Conservation (phyloP, 1,284 basidiomycete species). For the Trichosporon inkin region DNA sequence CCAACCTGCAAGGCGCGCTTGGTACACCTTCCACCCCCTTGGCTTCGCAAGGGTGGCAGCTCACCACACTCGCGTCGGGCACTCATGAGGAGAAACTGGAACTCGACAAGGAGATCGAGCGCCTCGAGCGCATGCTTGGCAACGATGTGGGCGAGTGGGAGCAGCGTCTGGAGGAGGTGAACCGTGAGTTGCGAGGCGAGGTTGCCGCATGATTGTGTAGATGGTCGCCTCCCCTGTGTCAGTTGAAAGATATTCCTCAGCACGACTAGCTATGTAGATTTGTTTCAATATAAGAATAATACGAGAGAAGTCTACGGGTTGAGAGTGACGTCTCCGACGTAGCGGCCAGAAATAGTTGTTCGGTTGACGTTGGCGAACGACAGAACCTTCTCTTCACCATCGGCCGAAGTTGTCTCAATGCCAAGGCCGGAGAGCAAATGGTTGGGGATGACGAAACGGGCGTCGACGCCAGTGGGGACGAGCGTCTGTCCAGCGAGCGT, state of each 20-base stretch:
- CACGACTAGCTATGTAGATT: conserved; percentile 4
- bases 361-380: conserved; percentile 10
- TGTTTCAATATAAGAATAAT: background rate
- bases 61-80: conserved; percentile 36
- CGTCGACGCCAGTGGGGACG: conserved; percentile 45
- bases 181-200: conserved; percentile 44
- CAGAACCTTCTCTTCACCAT: background rate
- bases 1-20: conserved; percentile 29
- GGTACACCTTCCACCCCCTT: conserved; percentile 34
- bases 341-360: conserved; percentile 15
- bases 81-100: conserved; percentile 43
- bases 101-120: conserved; percentile 52
- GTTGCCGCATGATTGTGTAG: no score
- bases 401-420: conserved; percentile 41
- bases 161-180: conserved; percentile 62
- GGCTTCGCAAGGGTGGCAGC: conserved; percentile 42
- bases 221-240: background rate
- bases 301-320: conserved; percentile 12
- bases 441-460: conserved; percentile 51
- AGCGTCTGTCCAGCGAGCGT: conserved; percentile 35
- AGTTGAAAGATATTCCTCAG: background rate
- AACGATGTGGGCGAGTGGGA: conserved; percentile 65
- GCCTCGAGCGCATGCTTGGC: conserved; percentile 41
- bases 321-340: conserved; percentile 15
- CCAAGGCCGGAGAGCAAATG: conserved; percentile 47